phyloP scores from a whole-genome alignment of 179 eudicot species.

The Beta macrorhiza region DNA sequence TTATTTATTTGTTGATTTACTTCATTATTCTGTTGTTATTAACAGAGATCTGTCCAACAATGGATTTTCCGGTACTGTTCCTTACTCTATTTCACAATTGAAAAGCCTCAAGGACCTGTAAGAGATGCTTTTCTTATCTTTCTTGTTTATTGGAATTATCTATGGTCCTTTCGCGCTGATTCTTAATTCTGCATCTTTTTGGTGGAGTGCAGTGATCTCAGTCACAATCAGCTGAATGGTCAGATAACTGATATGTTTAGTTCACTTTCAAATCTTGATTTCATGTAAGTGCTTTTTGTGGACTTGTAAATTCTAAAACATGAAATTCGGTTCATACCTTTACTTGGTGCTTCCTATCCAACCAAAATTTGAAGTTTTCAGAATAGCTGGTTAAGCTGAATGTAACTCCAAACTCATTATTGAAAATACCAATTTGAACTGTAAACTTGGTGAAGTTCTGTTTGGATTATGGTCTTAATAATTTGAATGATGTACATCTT shows the following conservation, averaged over 20 bases:
- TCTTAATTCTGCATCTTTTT: slow-evolving; percentile 9
- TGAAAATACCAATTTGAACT: neutral
- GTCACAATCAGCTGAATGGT: slow-evolving; percentile 55
- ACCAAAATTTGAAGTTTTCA: neutral
- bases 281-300: slow-evolving; percentile 42
- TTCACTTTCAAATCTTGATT: slow-evolving; percentile 47
- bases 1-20: neutral
- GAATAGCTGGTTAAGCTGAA: too few relatives aligned
- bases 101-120: slow-evolving; percentile 49
- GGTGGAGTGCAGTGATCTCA: slow-evolving; percentile 47
- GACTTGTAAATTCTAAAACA: neutral
- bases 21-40: slow-evolving; percentile 14
- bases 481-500: too few relatives aligned
- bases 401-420: neutral
- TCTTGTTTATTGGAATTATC: neutral
- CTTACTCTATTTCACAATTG: slow-evolving; percentile 61
- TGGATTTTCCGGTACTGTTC: slow-evolving; percentile 48
- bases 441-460: neutral
- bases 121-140: slow-evolving; percentile 24
- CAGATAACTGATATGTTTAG: slow-evolving; percentile 56
- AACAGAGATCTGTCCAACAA: slow-evolving; percentile 57
- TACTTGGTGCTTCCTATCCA: neutral
- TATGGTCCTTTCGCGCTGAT: neutral
- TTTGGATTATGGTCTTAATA: neutral
- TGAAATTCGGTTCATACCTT: neutral